Conservation (phyloP, 1,284 basidiomycete species). For the Amylostereum chailletii region DNA sequence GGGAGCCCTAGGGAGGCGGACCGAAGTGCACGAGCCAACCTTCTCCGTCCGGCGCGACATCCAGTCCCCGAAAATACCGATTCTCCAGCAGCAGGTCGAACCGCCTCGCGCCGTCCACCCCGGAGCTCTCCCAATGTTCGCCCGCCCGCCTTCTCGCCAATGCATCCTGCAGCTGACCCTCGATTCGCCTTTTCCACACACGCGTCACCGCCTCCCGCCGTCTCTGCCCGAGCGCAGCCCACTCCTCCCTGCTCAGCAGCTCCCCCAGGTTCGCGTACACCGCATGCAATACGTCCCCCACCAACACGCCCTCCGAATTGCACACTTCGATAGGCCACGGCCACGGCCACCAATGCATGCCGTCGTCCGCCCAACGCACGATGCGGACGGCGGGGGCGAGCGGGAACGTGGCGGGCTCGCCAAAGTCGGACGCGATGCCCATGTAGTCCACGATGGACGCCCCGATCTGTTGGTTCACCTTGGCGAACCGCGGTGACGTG, state of each 20-base stretch:
- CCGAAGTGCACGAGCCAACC: not conserved
- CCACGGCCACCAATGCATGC: not conserved
- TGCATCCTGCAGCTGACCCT: not conserved
- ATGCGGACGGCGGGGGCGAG: not conserved
- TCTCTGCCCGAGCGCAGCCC: not conserved
- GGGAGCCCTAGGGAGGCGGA: not conserved
- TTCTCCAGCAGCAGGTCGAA: not conserved
- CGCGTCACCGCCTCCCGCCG: not conserved
- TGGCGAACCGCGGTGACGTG: not conserved
- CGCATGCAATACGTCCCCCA: not conserved
- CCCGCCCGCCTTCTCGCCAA: not conserved
- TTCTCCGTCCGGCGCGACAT: not conserved
- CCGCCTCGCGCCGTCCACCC: not conserved
- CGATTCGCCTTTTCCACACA: not conserved
- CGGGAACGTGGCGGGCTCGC: not conserved
- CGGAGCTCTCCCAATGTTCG: not conserved
- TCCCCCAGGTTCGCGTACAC: not conserved
- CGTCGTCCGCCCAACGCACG: not conserved
- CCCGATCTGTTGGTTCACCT: not conserved
- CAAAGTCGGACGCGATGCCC: slow-evolving; percentile 12
- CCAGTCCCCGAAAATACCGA: not conserved
- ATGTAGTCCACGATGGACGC: slow-evolving; percentile 3
- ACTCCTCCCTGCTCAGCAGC: not conserved
- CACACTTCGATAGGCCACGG: not conserved
- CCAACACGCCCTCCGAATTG: not conserved